Evolutionary conservation across 768 basidiomycete genomes (phyloP).

Genomic region (Cantharellus cinnabarinus): DNA sequence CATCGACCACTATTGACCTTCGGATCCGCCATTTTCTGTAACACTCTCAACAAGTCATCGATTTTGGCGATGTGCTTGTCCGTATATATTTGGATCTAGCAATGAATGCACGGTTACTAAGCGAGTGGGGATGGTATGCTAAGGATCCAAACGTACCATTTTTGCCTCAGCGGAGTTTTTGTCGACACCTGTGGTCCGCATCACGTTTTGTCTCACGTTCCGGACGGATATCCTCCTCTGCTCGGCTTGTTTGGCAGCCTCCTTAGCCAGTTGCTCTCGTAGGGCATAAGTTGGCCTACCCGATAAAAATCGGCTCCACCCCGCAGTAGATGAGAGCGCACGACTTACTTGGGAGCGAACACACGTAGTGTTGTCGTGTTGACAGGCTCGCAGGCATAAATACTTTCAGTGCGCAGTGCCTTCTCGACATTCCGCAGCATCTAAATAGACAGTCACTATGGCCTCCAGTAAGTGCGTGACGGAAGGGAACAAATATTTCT

Average conservation of each 20-base stretch:
- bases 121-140: not conserved
- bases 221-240: slow-evolving; percentile 58
- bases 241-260: slow-evolving; percentile 46
- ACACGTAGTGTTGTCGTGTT: slow-evolving; percentile 45
- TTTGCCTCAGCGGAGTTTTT: slow-evolving; percentile 52
- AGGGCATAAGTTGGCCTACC: slow-evolving; percentile 59
- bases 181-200: slow-evolving; percentile 29
- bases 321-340: slow-evolving; percentile 6
- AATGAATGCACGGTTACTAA: not conserved
- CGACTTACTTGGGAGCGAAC: slow-evolving; percentile 50
- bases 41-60: slow-evolving; percentile 38
- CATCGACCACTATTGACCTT: no score
- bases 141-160: slow-evolving; percentile 26
- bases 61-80: slow-evolving; percentile 43
- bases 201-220: slow-evolving; percentile 43
- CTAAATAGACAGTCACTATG: slow-evolving; percentile 18
- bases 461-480: not conserved
- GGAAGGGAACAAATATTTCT: not conserved
- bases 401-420: slow-evolving; percentile 24
- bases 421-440: slow-evolving; percentile 55
- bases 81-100: slow-evolving; percentile 53
- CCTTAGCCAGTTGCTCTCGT: slow-evolving; percentile 31
- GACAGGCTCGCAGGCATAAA: no score
- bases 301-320: not conserved
- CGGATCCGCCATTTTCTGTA: slow-evolving; percentile 3